These are phyloP conservation scores for Cladosporium sphaerospermum DNA, from an alignment of 2,329 filamentous ascomycete species.

Conservation along the genomic window DNA sequence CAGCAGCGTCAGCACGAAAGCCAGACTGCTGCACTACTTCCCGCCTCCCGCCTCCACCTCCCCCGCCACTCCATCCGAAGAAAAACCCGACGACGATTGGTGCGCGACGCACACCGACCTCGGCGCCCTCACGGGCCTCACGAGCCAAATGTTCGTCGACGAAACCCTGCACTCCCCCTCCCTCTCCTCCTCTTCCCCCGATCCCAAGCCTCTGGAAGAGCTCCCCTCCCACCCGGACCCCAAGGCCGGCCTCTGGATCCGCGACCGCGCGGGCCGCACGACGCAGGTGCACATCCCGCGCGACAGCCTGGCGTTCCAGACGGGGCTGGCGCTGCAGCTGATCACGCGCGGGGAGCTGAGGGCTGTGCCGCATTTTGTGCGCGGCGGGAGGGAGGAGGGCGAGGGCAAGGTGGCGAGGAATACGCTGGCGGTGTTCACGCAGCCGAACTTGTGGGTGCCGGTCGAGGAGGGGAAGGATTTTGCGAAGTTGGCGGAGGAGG, in stretches of 20 bases:
- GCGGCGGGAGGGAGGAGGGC: slow-evolving; percentile 49
- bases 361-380: slow-evolving; percentile 93
- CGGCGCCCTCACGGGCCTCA: slow-evolving; percentile 87
- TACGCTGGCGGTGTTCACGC: slow-evolving; percentile 92
- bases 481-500: slow-evolving; percentile 61
- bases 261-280: slow-evolving; percentile 70
- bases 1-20: slow-evolving; percentile 83
- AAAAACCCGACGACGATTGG: slow-evolving; percentile 73
- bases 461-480: slow-evolving; percentile 69
- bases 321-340: slow-evolving; percentile 80
- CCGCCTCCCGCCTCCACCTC: slow-evolving; percentile 42
- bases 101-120: slow-evolving; percentile 88
- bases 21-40: slow-evolving; percentile 87
- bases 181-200: slow-evolving; percentile 22
- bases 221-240: slow-evolving; percentile 73
- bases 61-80: too few species aligned
- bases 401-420: slow-evolving; percentile 51
- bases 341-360: slow-evolving; percentile 89
- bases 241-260: slow-evolving; percentile 85
- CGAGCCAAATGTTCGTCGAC: slow-evolving; percentile 93
- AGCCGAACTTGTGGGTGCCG: slow-evolving; percentile 81
- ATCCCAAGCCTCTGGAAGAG: slow-evolving; percentile 56
- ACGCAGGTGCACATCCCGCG: slow-evolving; percentile 90
- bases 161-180: slow-evolving; percentile 48
- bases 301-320: slow-evolving; percentile 93